Evolutionary conservation across 2,329 filamentous ascomycete species (phyloP).

Genomic region (Rutstroemia sp.): DNA sequence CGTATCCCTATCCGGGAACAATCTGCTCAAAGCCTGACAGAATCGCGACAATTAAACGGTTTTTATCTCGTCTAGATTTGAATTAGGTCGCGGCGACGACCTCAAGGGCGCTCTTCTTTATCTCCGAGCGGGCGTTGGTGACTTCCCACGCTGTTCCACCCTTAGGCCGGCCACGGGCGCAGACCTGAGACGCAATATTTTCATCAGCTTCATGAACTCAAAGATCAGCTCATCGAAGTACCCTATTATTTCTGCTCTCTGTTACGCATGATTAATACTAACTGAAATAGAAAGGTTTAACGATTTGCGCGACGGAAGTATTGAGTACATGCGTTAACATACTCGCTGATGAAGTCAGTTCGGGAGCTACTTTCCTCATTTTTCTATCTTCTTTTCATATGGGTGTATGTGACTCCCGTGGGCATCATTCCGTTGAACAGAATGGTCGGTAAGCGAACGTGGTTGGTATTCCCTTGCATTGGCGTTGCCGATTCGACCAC

Average conservation of each 20-base stretch:
- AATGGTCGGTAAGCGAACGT: background rate
- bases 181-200: background rate
- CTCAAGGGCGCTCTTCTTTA: background rate
- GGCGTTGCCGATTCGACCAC: background rate
- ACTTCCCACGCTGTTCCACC: background rate
- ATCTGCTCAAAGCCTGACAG: background rate
- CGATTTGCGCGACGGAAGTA: too few relatives aligned
- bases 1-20: background rate
- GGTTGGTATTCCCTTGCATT: slow-evolving; percentile 1
- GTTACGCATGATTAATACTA: too few relatives aligned
- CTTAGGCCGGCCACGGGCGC: background rate
- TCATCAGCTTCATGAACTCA: background rate
- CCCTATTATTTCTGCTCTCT: background rate
- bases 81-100: background rate
- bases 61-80: background rate
- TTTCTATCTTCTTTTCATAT: background rate
- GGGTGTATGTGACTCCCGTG: background rate
- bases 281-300: too few relatives aligned
- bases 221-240: background rate
- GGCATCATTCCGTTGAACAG: background rate
- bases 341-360: too few relatives aligned
- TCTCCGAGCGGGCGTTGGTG: background rate
- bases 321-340: too few relatives aligned
- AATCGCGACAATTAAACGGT: background rate
- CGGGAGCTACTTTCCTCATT: background rate